phyloP scores from a whole-genome alignment of 768 basidiomycete species.

The Pulveroboletus sp. region DNA sequence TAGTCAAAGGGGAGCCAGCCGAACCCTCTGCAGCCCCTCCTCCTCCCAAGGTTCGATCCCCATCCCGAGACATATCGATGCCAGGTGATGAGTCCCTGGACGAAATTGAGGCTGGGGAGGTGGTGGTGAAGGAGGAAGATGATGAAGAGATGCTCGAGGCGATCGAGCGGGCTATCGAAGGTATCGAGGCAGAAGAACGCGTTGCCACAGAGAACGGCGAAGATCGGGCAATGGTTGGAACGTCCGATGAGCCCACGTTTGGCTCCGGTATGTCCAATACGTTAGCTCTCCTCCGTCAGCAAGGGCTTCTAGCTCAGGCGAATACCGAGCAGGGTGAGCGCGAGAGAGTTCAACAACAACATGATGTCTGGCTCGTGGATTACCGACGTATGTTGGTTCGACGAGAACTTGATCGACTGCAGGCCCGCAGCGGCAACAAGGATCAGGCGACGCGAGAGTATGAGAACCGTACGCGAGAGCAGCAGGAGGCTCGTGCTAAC shows the following conservation, averaged over 20 bases:
- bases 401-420: constrained; percentile 74
- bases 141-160: constrained; percentile 75
- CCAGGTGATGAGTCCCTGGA: constrained; percentile 60
- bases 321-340: constrained; percentile 64
- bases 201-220: constrained; percentile 30
- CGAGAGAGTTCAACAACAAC: constrained; percentile 76
- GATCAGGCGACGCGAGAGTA: constrained; percentile 94
- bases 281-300: constrained; percentile 81
- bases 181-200: constrained; percentile 53
- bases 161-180: constrained; percentile 66
- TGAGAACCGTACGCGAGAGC: constrained; percentile 88
- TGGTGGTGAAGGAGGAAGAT: constrained; percentile 75
- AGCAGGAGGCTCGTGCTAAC: constrained; percentile 80
- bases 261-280: constrained; percentile 85
- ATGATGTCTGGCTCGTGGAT: constrained; percentile 88
- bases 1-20: constrained; percentile 45
- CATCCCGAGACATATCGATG: constrained; percentile 53
- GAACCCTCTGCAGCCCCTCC: constrained; percentile 29
- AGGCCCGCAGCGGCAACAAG: constrained; percentile 73
- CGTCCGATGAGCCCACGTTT: constrained; percentile 74
- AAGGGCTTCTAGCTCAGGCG: constrained; percentile 76
- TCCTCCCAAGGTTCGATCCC: constrained; percentile 33
- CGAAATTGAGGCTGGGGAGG: constrained; percentile 80
- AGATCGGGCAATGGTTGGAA: constrained; percentile 43
- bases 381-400: constrained; percentile 71